Percentiles rank a stretch among this genome's conserved stretches.
Evolutionary conservation across 306 rosid genomes (phyloP).

Genomic region (Inga laurina): DNA sequence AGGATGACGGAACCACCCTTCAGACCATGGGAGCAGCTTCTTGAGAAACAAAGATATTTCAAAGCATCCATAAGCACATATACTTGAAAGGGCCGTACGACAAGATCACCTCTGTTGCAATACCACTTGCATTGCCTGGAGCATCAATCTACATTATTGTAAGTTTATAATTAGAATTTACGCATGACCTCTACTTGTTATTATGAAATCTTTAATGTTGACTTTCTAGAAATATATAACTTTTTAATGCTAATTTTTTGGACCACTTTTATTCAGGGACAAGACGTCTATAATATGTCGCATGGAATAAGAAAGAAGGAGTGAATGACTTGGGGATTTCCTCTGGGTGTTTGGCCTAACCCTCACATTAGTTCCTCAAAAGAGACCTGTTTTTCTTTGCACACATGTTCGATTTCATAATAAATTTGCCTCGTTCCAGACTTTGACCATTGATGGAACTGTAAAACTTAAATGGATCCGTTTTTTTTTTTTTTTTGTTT

Average conservation of each 20-base stretch:
- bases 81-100: slow-evolving; percentile 79
- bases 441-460: slow-evolving; percentile 20
- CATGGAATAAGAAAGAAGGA: slow-evolving; percentile 90
- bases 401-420: slow-evolving; percentile 23
- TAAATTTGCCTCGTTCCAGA: slow-evolving; percentile 42
- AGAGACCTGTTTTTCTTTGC: slow-evolving; percentile 26
- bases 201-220: too few relatives aligned
- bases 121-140: slow-evolving; percentile 76
- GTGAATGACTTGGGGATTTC: slow-evolving; percentile 48
- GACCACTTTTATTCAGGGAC: slow-evolving; percentile 50
- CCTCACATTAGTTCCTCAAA: slow-evolving; percentile 15
- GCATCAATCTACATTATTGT: slow-evolving; percentile 68
- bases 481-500: neutral
- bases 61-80: slow-evolving; percentile 62
- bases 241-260: too few relatives aligned
- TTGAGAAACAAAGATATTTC: slow-evolving; percentile 73
- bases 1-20: slow-evolving; percentile 89
- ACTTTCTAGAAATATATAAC: too few relatives aligned
- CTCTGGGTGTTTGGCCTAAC: slow-evolving; percentile 19
- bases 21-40: slow-evolving; percentile 73
- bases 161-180: slow-evolving; percentile 30
- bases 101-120: slow-evolving; percentile 85
- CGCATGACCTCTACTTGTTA: too few relatives aligned
- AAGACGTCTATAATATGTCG: slow-evolving; percentile 84
- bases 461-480: slow-evolving; percentile 3